Evolutionary conservation across 441 rosid species (phyloP).

Genomic region (Daphne laureola): DNA sequence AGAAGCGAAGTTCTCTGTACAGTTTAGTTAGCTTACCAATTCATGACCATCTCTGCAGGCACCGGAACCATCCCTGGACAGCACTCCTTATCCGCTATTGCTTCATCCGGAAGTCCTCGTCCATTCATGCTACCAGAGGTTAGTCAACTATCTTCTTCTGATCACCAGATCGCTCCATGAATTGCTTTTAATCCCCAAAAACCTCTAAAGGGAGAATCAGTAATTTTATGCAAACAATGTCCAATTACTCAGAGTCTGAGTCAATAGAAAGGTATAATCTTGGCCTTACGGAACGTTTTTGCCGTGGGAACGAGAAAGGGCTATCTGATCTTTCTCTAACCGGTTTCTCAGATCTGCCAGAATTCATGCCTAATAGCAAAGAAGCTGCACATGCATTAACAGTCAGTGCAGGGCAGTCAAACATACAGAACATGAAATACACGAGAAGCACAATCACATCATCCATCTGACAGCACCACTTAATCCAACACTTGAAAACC

Average conservation of each 20-base stretch:
- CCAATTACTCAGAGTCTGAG: conserved; percentile 64
- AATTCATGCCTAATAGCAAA: conserved; percentile 68
- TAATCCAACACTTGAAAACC: too few relatives aligned
- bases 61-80: conserved; percentile 12
- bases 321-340: conserved; percentile 67
- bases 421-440: background rate
- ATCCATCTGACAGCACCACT: too few relatives aligned
- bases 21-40: conserved; percentile 20
- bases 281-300: conserved; percentile 84
- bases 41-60: conserved; percentile 15
- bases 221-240: background rate
- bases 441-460: too few relatives aligned
- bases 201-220: conserved; percentile 10
- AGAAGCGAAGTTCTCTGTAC: too few relatives aligned
- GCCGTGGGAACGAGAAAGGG: conserved; percentile 72
- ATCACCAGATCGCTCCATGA: conserved; percentile 15
- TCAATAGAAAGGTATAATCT: conserved; percentile 74
- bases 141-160: conserved; percentile 9
- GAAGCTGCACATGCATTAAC: conserved; percentile 60
- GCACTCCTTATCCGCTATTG: conserved; percentile 2
- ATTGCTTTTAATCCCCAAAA: conserved; percentile 10
- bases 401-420: conserved; percentile 14
- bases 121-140: conserved; percentile 4
- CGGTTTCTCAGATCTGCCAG: conserved; percentile 57
- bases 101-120: conserved; percentile 3